Evolutionary conservation across 306 rosid species (phyloP).

Genomic region (Gillenia trifoliata): DNA sequence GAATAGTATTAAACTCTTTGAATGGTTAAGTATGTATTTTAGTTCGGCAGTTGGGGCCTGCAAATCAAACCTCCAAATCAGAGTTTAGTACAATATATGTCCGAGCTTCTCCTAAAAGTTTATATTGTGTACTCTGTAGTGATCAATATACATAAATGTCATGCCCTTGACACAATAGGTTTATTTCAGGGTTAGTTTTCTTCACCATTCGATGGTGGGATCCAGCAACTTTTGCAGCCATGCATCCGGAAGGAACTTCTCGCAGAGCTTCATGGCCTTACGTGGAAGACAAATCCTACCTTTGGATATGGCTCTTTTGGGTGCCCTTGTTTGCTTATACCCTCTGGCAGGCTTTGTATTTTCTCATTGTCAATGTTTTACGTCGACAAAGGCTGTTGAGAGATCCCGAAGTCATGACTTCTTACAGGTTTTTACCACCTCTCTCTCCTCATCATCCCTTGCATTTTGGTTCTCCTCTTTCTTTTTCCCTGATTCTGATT

Average conservation of each 20-base stretch:
- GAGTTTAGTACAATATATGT: not conserved
- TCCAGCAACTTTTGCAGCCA: conserved; percentile 67
- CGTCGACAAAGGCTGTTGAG: conserved; percentile 75
- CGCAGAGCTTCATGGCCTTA: conserved; percentile 79
- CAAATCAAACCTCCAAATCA: not conserved
- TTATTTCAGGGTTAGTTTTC: conserved; percentile 72
- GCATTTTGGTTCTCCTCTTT: not conserved
- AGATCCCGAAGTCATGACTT: conserved; percentile 98
- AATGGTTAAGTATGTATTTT: no score
- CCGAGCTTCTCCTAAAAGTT: conserved; percentile 1
- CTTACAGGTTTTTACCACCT: conserved; percentile 49
- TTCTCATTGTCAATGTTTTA: conserved; percentile 76
- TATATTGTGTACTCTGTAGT: conserved; percentile 9
- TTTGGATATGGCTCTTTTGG: conserved; percentile 78
- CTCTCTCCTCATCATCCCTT: not conserved
- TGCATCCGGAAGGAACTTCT: conserved; percentile 69
- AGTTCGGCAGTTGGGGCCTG: not conserved
- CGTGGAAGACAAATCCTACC: conserved; percentile 59
- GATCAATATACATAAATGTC: not conserved
- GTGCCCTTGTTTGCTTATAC: conserved; percentile 79
- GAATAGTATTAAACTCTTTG: no score
- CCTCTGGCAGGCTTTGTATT: conserved; percentile 82
- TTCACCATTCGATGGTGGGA: conserved; percentile 97
- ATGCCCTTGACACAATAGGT: not conserved
- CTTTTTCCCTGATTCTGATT: not conserved